Evolutionary conservation across 2,329 filamentous ascomycete species (phyloP).

Genomic region (Ascochyta koolunga): DNA sequence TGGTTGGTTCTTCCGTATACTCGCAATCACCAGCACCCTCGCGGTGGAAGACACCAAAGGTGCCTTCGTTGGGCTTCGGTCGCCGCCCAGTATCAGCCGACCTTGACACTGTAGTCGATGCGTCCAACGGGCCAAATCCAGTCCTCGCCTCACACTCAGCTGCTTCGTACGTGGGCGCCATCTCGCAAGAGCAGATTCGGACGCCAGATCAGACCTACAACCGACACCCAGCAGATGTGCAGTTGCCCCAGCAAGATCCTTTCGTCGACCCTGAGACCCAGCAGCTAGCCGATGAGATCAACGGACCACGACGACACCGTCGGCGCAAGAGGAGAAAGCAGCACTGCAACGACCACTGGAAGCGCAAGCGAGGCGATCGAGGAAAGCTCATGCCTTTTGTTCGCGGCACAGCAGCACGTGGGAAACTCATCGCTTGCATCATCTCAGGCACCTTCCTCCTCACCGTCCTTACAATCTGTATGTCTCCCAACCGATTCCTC

Average conservation of each 20-base stretch:
- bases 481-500: constrained; percentile 43
- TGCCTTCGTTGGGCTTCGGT: constrained; percentile 41
- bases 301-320: constrained; percentile 47
- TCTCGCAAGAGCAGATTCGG: constrained; percentile 32
- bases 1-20: constrained; percentile 44
- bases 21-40: constrained; percentile 40
- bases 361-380: constrained; percentile 30
- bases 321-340: constrained; percentile 41
- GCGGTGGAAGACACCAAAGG: constrained; percentile 41
- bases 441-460: constrained; percentile 69
- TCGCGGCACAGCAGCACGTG: constrained; percentile 35
- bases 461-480: constrained; percentile 69
- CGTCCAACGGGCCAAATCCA: constrained; percentile 36
- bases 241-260: constrained; percentile 19
- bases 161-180: constrained; percentile 42
- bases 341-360: constrained; percentile 35
- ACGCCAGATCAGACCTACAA: constrained; percentile 32
- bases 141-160: constrained; percentile 46
- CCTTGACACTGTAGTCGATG: constrained; percentile 29
- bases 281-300: constrained; percentile 55
- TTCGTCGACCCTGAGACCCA: constrained; percentile 55
- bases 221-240: constrained; percentile 43
- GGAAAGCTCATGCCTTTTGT: constrained; percentile 28
- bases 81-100: constrained; percentile 36
- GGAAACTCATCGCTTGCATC: constrained; percentile 55